Conservation (phyloP, 228 moss, liverwort and hornwort genomes). For the Sphagnum fallax region DNA sequence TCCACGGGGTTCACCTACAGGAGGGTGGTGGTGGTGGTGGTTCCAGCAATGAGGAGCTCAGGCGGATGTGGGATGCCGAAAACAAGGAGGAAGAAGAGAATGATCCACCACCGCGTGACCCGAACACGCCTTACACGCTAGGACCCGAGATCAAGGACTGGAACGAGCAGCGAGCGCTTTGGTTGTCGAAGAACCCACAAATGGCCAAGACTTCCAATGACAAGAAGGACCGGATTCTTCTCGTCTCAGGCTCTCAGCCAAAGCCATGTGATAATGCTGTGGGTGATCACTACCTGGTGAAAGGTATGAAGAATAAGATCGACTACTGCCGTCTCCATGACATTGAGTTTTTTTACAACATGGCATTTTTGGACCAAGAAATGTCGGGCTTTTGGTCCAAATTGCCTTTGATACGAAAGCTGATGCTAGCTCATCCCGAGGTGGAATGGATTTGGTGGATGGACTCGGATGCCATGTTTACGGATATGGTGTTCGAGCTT, state of each 20-base stretch:
- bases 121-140: constrained; percentile 23
- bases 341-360: constrained; percentile 35
- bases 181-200: constrained; percentile 17
- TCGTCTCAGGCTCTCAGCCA: constrained; percentile 36
- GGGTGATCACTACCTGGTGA: constrained; percentile 35
- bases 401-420: constrained; percentile 33
- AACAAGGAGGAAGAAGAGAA: constrained; percentile 9
- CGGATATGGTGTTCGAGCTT: constrained; percentile 35
- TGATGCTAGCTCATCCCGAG: constrained; percentile 28
- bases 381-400: constrained; percentile 60
- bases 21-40: constrained; percentile 17
- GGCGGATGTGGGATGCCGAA: constrained; percentile 3
- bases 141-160: constrained; percentile 30
- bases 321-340: constrained; percentile 28
- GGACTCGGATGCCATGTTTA: constrained; percentile 39
- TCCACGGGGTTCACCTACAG: constrained; percentile 16
- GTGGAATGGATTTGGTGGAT: constrained; percentile 52
- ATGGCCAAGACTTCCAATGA: neutral
- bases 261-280: constrained; percentile 27
- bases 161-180: constrained; percentile 21
- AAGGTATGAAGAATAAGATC: constrained; percentile 31
- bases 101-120: constrained; percentile 5
- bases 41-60: constrained; percentile 18
- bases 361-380: constrained; percentile 44
- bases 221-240: constrained; percentile 18